A percentile compares a stretch with the other conserved stretches of the same genome.
phyloP scores from a whole-genome alignment of 2,329 filamentous ascomycete species.

The Fusarium sp. region DNA sequence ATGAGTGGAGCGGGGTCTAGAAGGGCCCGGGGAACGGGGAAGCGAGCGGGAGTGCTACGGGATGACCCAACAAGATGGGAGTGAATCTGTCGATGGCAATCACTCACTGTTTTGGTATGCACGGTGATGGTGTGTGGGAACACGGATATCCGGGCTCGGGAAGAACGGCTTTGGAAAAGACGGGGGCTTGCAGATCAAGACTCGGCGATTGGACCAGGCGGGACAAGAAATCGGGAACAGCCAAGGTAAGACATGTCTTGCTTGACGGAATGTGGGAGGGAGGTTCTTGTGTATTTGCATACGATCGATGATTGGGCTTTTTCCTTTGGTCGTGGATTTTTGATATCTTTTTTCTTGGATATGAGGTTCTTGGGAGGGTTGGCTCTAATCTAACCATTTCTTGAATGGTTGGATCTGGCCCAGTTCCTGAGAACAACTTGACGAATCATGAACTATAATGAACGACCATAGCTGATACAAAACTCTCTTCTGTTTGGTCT shows the following conservation, averaged over 20 bases:
- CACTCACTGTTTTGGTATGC: constrained; percentile 34
- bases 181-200: constrained; percentile 37
- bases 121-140: constrained; percentile 44
- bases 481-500: background rate
- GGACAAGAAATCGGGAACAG: constrained; percentile 15
- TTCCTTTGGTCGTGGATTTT: constrained; percentile 11
- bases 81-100: constrained; percentile 18
- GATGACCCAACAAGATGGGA: constrained; percentile 16
- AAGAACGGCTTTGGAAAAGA: constrained; percentile 44
- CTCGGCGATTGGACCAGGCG: constrained; percentile 39
- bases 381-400: constrained; percentile 3
- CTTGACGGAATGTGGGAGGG: constrained; percentile 10
- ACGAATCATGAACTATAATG: constrained; percentile 49
- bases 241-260: constrained; percentile 22
- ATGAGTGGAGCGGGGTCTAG: constrained; percentile 34
- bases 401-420: constrained; percentile 27
- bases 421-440: constrained; percentile 31
- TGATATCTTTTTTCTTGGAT: constrained; percentile 15
- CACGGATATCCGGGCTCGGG: constrained; percentile 40
- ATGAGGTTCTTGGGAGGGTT: constrained; percentile 8
- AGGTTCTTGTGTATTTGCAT: background rate
- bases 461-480: constrained; percentile 20
- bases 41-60: constrained; percentile 11
- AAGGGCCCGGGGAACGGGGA: constrained; percentile 21
- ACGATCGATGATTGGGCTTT: constrained; percentile 9